Base-by-base conservation (phyloP, 371 early-diverging fungal genomes). In the Rhizomucor pusillus region DNA sequence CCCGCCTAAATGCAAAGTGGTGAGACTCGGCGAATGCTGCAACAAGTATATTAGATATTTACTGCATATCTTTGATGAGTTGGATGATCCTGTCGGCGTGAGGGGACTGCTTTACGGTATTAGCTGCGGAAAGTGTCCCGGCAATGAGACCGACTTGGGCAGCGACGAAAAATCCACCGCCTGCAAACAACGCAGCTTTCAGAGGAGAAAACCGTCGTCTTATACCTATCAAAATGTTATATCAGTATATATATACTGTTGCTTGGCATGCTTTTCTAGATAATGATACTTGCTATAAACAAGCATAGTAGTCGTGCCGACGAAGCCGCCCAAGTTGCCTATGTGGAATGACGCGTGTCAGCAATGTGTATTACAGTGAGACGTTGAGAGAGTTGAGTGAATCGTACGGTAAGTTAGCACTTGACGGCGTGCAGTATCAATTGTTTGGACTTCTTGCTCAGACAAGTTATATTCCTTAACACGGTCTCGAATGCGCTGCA, bases 141-240 rank as follows among this genome's bases (percentile, higher is more conserved):
- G 79, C 59, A n/a, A 75, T 52, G 10, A 73, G 45, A n/a, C 79
- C 79, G 48, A 73, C 61, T 60, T 78, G 79, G 13, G 73, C 65
- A 14, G 75, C 79, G 41, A 78, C 56, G 6, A 78, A 39, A 45
- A 78, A 73, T 1, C 73, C 73, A 54, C 73, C 69, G 25, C 64
- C 79, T 39, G 67, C 62, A 7, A 78, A 19, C 0, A 66, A 64
- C 9, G 71, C 43, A 7, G 64, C 40, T 33, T 60, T 67, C 23
- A 75, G 43, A 23, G 75, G 73, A 11, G 63, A 56, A 29, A 73
- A 73, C 14, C 57, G 62, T 48, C 60, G 68, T 43, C 60, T 52
- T 54, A 49, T 63, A 33, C 60, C 72, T 69, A 20, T 23, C 33
- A 19, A 20, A 47, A 12, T 49, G 12, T 34, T 9, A 16, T 35